A percentile compares a stretch with the other conserved stretches of the same genome.
Evolutionary conservation across 2,329 filamentous ascomycete genomes (phyloP).

Genomic region (Corniculantispora saksenae): DNA sequence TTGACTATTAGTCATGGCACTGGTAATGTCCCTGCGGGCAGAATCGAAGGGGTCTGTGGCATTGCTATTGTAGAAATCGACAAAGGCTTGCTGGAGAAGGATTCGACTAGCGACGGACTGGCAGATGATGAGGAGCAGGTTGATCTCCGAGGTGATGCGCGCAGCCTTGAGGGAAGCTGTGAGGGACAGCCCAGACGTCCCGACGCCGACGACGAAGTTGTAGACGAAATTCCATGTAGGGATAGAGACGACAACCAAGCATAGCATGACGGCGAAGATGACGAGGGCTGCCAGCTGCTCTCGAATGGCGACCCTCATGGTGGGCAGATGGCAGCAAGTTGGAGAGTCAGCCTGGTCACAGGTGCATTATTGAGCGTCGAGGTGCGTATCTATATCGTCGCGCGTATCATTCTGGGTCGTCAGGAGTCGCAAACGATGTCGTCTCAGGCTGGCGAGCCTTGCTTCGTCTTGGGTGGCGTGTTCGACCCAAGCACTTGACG

Average conservation of each 20-base stretch:
- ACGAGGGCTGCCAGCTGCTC: slow-evolving; percentile 84
- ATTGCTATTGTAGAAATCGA: slow-evolving; percentile 57
- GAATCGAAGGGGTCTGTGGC: slow-evolving; percentile 59
- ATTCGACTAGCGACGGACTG: slow-evolving; percentile 69
- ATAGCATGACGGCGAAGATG: slow-evolving; percentile 70
- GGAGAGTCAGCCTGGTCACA: background rate
- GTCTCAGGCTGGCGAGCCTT: background rate
- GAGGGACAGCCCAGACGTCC: slow-evolving; percentile 66
- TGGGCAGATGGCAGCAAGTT: slow-evolving; percentile 17
- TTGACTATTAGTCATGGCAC: slow-evolving; percentile 65
- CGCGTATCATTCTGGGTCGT: background rate
- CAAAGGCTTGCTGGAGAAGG: slow-evolving; percentile 56
- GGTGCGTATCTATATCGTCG: background rate
- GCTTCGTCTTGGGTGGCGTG: background rate
- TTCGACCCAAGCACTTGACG: background rate
- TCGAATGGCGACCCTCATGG: slow-evolving; percentile 83
- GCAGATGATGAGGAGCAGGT: slow-evolving; percentile 75
- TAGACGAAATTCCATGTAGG: slow-evolving; percentile 68
- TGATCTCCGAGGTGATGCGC: slow-evolving; percentile 75
- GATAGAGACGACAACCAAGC: slow-evolving; percentile 78
- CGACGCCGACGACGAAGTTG: slow-evolving; percentile 53
- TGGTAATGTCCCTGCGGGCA: slow-evolving; percentile 65
- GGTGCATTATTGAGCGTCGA: slow-evolving; percentile 8
- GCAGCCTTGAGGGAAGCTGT: slow-evolving; percentile 86
- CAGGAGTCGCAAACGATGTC: background rate